Percentiles rank a stretch among this genome's conserved stretches.
Evolutionary conservation across 2,329 filamentous ascomycete genomes (phyloP).

Genomic region (Fusarium armeniacum): DNA sequence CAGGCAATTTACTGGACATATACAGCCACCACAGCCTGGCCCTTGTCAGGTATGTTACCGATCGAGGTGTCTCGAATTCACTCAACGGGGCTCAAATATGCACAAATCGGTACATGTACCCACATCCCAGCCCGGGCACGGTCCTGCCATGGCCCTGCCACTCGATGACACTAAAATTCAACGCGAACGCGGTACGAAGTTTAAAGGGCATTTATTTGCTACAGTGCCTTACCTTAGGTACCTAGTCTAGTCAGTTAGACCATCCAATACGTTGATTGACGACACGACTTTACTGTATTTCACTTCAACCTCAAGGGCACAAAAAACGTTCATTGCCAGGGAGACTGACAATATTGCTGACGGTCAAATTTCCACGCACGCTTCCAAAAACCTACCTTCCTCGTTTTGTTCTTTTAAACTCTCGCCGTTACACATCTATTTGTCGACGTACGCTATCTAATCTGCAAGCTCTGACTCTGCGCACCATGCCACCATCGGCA

Average conservation of each 20-base stretch:
- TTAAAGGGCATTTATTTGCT: conserved; percentile 50
- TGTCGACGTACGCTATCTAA: conserved; percentile 8
- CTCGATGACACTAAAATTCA: conserved; percentile 49
- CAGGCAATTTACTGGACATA: conserved; percentile 24
- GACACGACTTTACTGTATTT: conserved; percentile 43
- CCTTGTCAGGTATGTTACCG: conserved; percentile 18
- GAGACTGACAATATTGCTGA: conserved; percentile 13
- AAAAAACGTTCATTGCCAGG: conserved; percentile 12
- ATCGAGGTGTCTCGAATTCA: conserved; percentile 27
- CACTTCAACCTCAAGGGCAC: conserved; percentile 32
- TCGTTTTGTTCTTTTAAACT: conserved; percentile 5
- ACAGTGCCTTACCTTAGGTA: conserved; percentile 11
- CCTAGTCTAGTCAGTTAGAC: conserved; percentile 14
- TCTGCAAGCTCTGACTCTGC: conserved; percentile 25
- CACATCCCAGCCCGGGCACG: conserved; percentile 34
- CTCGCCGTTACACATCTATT: conserved; percentile 10
- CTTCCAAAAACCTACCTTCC: conserved; percentile 2
- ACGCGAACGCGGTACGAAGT: conserved; percentile 54
- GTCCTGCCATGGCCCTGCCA: conserved; percentile 48
- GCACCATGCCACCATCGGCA: conserved; percentile 56
- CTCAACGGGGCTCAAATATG: conserved; percentile 40
- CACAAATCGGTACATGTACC: conserved; percentile 42
- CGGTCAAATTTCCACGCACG: background rate
- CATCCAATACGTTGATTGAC: conserved; percentile 42
- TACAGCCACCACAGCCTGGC: conserved; percentile 33